phyloP scores from a whole-genome alignment of 192 early-diverging fungal genomes.

The Umbelopsis ramanniana region DNA sequence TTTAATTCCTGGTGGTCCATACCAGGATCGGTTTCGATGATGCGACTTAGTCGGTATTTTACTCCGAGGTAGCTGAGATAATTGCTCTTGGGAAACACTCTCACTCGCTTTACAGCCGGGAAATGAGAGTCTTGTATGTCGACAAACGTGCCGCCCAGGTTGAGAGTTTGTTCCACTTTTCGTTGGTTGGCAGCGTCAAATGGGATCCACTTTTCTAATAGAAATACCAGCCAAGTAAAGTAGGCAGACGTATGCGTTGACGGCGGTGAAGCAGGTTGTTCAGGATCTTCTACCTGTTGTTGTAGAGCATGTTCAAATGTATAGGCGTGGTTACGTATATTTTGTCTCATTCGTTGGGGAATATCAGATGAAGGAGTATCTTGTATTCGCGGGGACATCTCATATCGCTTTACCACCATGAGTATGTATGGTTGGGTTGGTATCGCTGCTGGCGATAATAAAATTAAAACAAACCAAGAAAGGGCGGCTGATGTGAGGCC shows the following conservation, averaged over 20 bases:
- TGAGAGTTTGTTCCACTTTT: slow-evolving; percentile 36
- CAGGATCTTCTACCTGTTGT: background rate
- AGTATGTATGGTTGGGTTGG: background rate
- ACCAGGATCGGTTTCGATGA: slow-evolving; percentile 30
- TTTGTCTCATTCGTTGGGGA: slow-evolving; percentile 24
- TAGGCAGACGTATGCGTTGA: slow-evolving; percentile 28
- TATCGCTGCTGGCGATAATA: no score
- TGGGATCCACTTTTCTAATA: slow-evolving; percentile 26
- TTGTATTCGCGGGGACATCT: slow-evolving; percentile 17
- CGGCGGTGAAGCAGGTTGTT: background rate
- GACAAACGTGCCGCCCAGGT: slow-evolving; percentile 34
- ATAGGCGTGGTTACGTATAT: slow-evolving; percentile 33
- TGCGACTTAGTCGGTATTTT: slow-evolving; percentile 31
- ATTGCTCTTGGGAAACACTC: slow-evolving; percentile 36
- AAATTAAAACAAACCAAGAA: no score
- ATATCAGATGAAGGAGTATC: background rate
- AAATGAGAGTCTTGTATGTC: slow-evolving; percentile 35
- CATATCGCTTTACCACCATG: slow-evolving; percentile 16
- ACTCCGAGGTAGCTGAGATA: slow-evolving; percentile 39
- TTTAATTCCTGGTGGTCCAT: slow-evolving; percentile 19
- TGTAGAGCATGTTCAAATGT: slow-evolving; percentile 30
- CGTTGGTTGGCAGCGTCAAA: slow-evolving; percentile 31
- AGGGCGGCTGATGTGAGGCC: background rate
- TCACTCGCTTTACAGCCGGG: slow-evolving; percentile 34
- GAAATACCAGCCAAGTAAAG: slow-evolving; percentile 33